phyloP scores from a whole-genome alignment of 148 eudicot species.

The Drosera capensis region DNA sequence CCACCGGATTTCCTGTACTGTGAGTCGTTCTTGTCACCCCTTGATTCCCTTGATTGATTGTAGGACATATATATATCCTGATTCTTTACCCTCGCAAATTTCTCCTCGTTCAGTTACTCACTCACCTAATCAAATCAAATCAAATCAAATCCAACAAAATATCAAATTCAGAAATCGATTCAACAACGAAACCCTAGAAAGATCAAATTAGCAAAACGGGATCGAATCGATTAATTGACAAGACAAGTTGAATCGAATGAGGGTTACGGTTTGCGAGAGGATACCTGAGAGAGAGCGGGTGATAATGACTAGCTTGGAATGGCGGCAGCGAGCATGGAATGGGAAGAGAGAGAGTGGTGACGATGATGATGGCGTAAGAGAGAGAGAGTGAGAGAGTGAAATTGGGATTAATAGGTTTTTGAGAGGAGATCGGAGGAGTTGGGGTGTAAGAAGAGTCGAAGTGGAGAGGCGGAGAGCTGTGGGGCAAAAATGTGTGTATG shows the following conservation, averaged over 20 bases:
- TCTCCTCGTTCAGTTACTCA: too few relatives aligned
- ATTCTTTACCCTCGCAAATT: constrained; percentile 18
- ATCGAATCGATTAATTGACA: too few relatives aligned
- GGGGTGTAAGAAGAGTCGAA: too few relatives aligned
- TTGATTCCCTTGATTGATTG: constrained; percentile 83
- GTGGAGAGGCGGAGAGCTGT: too few relatives aligned
- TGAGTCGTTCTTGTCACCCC: constrained; percentile 62
- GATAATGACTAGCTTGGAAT: constrained; percentile 1
- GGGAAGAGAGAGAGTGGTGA: constrained; percentile 8
- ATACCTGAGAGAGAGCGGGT: constrained; percentile 12
- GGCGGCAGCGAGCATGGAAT: constrained; percentile 1
- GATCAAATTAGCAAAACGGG: too few relatives aligned
- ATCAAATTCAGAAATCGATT: background rate
- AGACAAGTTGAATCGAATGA: too few relatives aligned
- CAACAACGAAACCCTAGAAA: too few relatives aligned
- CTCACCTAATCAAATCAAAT: constrained; percentile 1
- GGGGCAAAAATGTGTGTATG: too few relatives aligned
- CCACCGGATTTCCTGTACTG: constrained; percentile 41
- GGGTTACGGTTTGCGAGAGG: constrained; percentile 7
- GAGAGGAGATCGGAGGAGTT: background rate
- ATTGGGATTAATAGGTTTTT: background rate
- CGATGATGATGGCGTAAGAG: background rate
- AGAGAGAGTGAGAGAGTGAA: background rate
- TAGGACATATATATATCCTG: constrained; percentile 80
- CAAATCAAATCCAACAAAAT: background rate